Conservation (phyloP, 176 grass and related monocot species). For the Poa annua region DNA sequence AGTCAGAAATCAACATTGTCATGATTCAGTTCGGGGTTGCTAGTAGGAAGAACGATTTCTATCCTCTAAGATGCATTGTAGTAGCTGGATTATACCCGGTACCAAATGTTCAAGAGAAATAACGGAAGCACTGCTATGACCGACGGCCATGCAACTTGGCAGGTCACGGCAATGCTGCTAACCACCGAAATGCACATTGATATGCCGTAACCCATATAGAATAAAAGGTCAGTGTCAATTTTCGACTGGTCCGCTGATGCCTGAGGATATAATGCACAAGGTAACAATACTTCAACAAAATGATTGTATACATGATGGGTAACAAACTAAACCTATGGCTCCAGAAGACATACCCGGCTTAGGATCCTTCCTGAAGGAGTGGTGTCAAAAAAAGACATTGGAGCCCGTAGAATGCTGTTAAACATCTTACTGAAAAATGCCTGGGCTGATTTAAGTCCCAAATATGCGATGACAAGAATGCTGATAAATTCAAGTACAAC, state of each 20-base stretch:
- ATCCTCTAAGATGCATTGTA: background rate
- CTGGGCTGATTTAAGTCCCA: conserved; percentile 82
- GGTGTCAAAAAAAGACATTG: conserved; percentile 97
- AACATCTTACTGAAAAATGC: conserved; percentile 83
- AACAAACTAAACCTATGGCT: conserved; percentile 15
- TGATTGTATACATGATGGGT: background rate
- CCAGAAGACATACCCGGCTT: conserved; percentile 68
- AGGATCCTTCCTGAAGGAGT: conserved; percentile 97
- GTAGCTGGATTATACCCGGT: conserved; percentile 67
- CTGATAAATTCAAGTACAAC: conserved; percentile 55
- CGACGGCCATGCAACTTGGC: conserved; percentile 91
- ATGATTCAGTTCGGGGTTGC: background rate
- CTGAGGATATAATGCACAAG: conserved; percentile 44
- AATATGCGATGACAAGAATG: conserved; percentile 61
- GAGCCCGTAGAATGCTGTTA: conserved; percentile 82
- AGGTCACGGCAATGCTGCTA: conserved; percentile 67
- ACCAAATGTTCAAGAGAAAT: conserved; percentile 84
- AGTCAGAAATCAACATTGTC: background rate
- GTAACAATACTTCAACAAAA: background rate
- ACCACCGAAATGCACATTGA: conserved; percentile 87
- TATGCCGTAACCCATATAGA: conserved; percentile 60
- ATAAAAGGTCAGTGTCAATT: conserved; percentile 74
- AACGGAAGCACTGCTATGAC: conserved; percentile 74
- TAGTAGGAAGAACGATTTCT: conserved; percentile 19
- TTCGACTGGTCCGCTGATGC: conserved; percentile 87